Evolutionary conservation across 305 asterid genomes (phyloP).

Genomic region (Withania somnifera): DNA sequence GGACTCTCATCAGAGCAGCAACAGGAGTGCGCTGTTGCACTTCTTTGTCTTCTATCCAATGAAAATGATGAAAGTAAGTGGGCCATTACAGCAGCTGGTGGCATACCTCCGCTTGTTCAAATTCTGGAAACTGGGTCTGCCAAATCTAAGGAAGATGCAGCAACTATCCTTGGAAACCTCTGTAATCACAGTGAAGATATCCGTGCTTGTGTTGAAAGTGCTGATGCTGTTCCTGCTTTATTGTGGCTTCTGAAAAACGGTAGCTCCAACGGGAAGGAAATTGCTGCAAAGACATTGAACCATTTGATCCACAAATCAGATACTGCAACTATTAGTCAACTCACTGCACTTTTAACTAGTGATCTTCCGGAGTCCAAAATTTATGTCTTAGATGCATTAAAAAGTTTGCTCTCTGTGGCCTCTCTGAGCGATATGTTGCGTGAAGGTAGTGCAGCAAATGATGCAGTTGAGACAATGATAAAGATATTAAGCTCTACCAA

Average conservation of each 20-base stretch:
- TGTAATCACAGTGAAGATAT: conserved; percentile 99
- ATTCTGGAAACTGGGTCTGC: conserved; percentile 95
- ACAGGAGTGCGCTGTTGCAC: conserved; percentile 97
- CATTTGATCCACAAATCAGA: conserved; percentile 98
- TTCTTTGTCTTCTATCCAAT: conserved; percentile 81
- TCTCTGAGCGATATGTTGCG: conserved; percentile 72
- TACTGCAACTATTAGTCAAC: conserved; percentile 98
- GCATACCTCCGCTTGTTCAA: conserved; percentile 98
- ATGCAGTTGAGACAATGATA: conserved; percentile 91
- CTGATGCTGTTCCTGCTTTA: conserved; percentile 98
- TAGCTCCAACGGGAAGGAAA: conserved; percentile 90
- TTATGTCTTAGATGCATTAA: conserved; percentile 85
- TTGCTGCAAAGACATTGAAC: conserved; percentile 92
- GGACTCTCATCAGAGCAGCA: conserved; percentile 99
- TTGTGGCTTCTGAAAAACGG: conserved; percentile 97
- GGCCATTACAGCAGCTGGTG: conserved; percentile 99
- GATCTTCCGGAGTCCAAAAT: conserved; percentile 96
- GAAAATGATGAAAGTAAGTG: conserved; percentile 98
- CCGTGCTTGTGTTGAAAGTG: conserved; percentile 99
- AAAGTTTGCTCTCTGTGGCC: conserved; percentile 87
- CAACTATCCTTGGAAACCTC: conserved; percentile 94
- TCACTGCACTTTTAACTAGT: conserved; percentile 82
- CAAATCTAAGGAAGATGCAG: conserved; percentile 96
- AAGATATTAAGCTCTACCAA: conserved; percentile 67
- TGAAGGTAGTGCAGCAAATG: conserved; percentile 98